Evolutionary conservation across 192 early-diverging fungal species (phyloP).

Genomic region (Chytriomyces sp.): DNA sequence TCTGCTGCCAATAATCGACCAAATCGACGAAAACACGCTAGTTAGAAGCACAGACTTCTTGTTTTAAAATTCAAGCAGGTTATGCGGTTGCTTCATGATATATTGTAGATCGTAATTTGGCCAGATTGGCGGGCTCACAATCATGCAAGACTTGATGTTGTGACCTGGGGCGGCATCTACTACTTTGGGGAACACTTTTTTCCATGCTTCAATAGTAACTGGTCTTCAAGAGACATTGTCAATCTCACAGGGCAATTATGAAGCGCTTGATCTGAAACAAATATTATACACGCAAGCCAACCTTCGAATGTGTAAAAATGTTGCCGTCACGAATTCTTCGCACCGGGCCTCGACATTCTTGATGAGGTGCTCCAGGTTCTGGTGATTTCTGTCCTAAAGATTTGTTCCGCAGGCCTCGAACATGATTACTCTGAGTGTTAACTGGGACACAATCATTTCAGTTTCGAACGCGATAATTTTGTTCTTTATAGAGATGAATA

Average conservation of each 20-base stretch:
- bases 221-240: conserved; percentile 46
- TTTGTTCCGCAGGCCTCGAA: conserved; percentile 13
- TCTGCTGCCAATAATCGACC: conserved; percentile 46
- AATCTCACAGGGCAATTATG: conserved; percentile 45
- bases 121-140: conserved; percentile 28
- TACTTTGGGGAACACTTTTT: conserved; percentile 46
- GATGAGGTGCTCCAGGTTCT: conserved; percentile 48
- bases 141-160: conserved; percentile 46
- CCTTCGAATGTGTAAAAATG: conserved; percentile 44
- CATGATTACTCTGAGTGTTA: background rate
- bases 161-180: conserved; percentile 16
- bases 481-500: background rate
- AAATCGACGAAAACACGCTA: conserved; percentile 48
- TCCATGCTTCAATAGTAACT: conserved; percentile 52
- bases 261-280: conserved; percentile 40
- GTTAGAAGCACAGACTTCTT: conserved; percentile 37
- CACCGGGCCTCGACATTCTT: conserved; percentile 41
- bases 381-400: conserved; percentile 51
- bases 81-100: conserved; percentile 58
- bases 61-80: conserved; percentile 53
- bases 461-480: conserved; percentile 30
- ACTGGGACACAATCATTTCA: conserved; percentile 25
- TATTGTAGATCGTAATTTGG: too few species aligned
- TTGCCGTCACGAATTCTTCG: conserved; percentile 52
- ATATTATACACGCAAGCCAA: conserved; percentile 44